These are phyloP conservation scores for Sporothrix brasiliensis DNA, from an alignment of 2,329 filamentous ascomycete genomes.

Conservation along the genomic window DNA sequence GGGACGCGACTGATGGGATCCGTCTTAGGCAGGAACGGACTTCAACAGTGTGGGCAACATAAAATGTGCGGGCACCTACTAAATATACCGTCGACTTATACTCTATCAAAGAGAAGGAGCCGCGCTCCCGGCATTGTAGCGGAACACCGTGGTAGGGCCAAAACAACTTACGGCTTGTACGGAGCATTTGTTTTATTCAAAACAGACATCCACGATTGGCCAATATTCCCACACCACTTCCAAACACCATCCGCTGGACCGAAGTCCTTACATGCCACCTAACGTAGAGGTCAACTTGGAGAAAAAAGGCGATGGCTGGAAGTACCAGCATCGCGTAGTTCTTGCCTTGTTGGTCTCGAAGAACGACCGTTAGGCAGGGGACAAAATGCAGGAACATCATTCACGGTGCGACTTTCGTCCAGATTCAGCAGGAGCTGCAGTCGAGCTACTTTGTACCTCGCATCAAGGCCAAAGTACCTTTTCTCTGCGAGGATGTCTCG, in stretches of 20 bases:
- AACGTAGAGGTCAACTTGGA: not conserved
- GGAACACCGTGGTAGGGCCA: not conserved
- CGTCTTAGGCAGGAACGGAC: constrained; percentile 6
- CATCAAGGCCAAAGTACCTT: not conserved
- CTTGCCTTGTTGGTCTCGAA: not conserved
- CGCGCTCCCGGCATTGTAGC: constrained; percentile 5
- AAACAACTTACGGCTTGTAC: not conserved
- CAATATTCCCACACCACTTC: not conserved
- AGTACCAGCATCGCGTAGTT: not conserved
- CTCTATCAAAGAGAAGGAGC: constrained; percentile 1
- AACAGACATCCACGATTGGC: not conserved
- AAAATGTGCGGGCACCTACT: not conserved
- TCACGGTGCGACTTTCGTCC: not conserved
- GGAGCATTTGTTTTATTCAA: not conserved
- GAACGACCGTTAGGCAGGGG: not conserved
- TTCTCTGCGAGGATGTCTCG: not conserved
- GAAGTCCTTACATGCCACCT: not conserved
- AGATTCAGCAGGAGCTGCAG: constrained; percentile 13
- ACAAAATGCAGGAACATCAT: not conserved
- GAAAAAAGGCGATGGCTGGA: constrained; percentile 2
- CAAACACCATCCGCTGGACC: not conserved
- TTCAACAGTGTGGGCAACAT: not conserved
- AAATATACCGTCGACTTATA: not conserved
- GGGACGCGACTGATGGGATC: not conserved
- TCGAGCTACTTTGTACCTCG: constrained; percentile 1